Base-by-base conservation (phyloP, 2,329 filamentous ascomycete genomes). In the Scopulariopsis brevicaulis region DNA sequence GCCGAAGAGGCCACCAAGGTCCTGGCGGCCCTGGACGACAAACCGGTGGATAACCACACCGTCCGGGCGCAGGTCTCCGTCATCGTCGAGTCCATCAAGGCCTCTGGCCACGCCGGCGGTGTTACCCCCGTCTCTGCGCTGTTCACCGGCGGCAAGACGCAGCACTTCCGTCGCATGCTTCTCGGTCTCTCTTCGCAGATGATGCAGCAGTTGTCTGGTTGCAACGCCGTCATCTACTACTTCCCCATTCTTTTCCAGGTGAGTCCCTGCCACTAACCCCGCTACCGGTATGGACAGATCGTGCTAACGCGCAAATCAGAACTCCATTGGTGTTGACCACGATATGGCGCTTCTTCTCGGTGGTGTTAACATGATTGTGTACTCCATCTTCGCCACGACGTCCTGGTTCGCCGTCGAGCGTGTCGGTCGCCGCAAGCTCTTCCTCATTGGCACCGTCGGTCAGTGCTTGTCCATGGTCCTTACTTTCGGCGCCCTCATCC, bases 401-500 rank as follows among this genome's bases (percentile, higher is more conserved):
- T 68, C 66, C 32, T 64, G 68, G 57, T 65, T 64, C 59, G 70
- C 72, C 7, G 76, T 76, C 11, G 76, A 79, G 61, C 66, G 63
- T 25, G 63, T 79, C 12, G 77, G 77, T 22, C 70, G 77, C 60
- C 68, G 61, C 58, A 68, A 59, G 64, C 64, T 78, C 10, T 74
- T 77, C 60, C 70, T 79, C 28, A 70, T 68, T 34, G 74, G 76
- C 18, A 73, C 71, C 3, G 61, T 69, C 11, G 74, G 74, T 5
- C 81, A 83, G 63, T 74, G 76, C 60, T 62, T 81, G 22, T 80
- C 77, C 59, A 82, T 83, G 77, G 73, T 87, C 66, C 69, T 85
- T 24, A 74, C 77, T 2, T 88, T 88, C 63, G 81, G 77, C 0
- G 73, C 76, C 34, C 82, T 90, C 60, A 82, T 89, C n/a, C 87